Evolutionary conservation across 108 stramenopile genomes (phyloP).

Genomic region (Nitzschia putrida): DNA sequence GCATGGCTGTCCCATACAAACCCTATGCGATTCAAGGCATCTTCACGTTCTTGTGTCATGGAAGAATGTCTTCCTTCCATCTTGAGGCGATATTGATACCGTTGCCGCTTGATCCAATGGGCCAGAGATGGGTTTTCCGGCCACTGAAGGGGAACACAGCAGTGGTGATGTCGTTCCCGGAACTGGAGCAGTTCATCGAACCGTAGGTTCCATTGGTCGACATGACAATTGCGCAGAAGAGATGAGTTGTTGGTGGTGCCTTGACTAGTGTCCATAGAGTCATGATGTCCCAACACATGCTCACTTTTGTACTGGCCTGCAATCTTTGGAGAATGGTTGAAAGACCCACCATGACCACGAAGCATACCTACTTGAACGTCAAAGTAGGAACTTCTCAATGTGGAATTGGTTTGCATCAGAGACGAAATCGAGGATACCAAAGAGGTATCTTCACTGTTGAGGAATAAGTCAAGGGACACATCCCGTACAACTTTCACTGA

Average conservation of each 20-base stretch:
- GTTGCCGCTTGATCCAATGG: conserved; percentile 26
- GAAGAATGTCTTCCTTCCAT: conserved; percentile 14
- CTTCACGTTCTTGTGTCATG: conserved; percentile 32
- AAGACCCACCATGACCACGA: neutral
- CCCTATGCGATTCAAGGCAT: conserved; percentile 21
- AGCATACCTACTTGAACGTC: neutral
- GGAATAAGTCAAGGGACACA: neutral
- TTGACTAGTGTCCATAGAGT: too few relatives aligned
- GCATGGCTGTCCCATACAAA: conserved; percentile 41
- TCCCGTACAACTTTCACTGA: neutral
- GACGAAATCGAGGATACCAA: neutral
- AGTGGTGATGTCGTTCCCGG: conserved; percentile 1
- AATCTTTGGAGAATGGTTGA: neutral
- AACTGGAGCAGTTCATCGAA: conserved; percentile 11
- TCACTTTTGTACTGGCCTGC: neutral
- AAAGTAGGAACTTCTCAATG: neutral
- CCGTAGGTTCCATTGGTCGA: conserved; percentile 14
- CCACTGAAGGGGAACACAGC: conserved; percentile 20
- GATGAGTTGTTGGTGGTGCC: neutral
- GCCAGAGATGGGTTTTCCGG: conserved; percentile 9
- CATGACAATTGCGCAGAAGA: conserved; percentile 5
- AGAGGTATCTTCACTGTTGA: neutral
- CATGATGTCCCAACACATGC: too few relatives aligned
- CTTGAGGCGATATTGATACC: conserved; percentile 27
- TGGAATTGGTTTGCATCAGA: neutral